Conservation (phyloP, 768 basidiomycete species). For the Pulveroboletus sp. region DNA sequence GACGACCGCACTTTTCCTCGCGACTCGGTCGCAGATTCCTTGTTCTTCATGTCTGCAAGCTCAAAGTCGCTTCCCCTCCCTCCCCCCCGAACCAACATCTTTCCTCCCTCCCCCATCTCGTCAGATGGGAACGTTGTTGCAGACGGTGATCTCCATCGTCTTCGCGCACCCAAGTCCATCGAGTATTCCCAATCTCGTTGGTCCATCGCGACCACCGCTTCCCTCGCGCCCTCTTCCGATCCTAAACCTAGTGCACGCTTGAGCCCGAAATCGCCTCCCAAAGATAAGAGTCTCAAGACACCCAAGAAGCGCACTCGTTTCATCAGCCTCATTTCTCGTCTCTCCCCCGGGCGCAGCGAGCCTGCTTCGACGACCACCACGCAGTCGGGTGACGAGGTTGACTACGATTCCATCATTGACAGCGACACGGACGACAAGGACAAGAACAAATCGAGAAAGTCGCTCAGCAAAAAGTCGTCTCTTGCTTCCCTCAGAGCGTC, state of each 20-base stretch:
- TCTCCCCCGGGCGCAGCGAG: constrained; percentile 30
- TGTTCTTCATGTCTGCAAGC: too few species aligned
- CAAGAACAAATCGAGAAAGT: constrained; percentile 14
- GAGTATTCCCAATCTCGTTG: constrained; percentile 22
- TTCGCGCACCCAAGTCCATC: constrained; percentile 1
- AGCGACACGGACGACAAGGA: constrained; percentile 19
- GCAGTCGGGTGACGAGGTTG: constrained; percentile 5
- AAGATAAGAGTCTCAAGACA: constrained; percentile 21
- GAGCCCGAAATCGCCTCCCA: constrained; percentile 15
- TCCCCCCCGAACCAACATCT: constrained; percentile 4
- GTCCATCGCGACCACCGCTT: constrained; percentile 33
- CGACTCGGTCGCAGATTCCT: too few species aligned
- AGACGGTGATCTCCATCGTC: background rate
- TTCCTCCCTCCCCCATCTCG: constrained; percentile 9
- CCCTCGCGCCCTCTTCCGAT: constrained; percentile 18
- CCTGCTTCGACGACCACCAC: constrained; percentile 4
- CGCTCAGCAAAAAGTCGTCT: constrained; percentile 28
- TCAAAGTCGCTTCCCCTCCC: background rate
- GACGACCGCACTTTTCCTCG: background rate
- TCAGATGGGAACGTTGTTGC: too few species aligned
- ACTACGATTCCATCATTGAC: constrained; percentile 23
- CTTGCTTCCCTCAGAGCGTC: constrained; percentile 30
- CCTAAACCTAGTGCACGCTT: constrained; percentile 3
- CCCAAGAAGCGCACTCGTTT: constrained; percentile 32
- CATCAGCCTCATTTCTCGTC: constrained; percentile 30